A percentile compares a stretch with the other conserved stretches of the same genome.
Conservation (phyloP, 305 asterid genomes). For the Striga hermonthica region DNA sequence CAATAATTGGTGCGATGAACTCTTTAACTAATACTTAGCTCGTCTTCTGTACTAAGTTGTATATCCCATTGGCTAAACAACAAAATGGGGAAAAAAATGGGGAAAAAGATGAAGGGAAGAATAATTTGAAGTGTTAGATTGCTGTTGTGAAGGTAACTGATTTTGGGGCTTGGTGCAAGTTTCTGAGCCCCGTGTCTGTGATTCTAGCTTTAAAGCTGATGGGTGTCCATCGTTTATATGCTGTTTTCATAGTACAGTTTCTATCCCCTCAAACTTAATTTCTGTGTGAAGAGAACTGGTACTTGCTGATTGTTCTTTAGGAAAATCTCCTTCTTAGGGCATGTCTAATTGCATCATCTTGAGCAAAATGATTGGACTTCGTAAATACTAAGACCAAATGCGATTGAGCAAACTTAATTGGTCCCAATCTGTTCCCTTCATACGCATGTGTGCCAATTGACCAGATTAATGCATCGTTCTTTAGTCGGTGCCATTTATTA, state of each 20-base stretch:
- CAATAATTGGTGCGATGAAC: slow-evolving; percentile 10
- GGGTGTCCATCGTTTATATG: neutral
- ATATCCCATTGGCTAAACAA: neutral
- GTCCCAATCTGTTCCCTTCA: too few species aligned
- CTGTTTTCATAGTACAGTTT: neutral
- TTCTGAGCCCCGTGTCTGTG: neutral
- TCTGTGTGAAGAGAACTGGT: neutral
- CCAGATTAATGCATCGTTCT: too few species aligned
- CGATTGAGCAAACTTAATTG: too few species aligned
- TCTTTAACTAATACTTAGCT: slow-evolving; percentile 24
- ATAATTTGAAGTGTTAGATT: neutral
- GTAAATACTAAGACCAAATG: too few species aligned
- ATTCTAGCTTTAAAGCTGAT: neutral
- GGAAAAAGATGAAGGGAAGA: neutral
- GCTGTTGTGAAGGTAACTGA: neutral
- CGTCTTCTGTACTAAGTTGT: slow-evolving; percentile 1
- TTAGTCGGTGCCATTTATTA: too few species aligned
- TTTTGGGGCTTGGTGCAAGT: neutral
- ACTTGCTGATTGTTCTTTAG: neutral
- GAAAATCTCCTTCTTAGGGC: too few species aligned
- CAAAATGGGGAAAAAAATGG: neutral
- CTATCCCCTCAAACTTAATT: neutral
- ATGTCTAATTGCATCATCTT: too few species aligned
- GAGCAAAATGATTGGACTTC: too few species aligned
- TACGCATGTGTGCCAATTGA: too few species aligned